phyloP scores from a whole-genome alignment of 495 filamentous ascomycete species.

The Hypoxylon rickii region DNA sequence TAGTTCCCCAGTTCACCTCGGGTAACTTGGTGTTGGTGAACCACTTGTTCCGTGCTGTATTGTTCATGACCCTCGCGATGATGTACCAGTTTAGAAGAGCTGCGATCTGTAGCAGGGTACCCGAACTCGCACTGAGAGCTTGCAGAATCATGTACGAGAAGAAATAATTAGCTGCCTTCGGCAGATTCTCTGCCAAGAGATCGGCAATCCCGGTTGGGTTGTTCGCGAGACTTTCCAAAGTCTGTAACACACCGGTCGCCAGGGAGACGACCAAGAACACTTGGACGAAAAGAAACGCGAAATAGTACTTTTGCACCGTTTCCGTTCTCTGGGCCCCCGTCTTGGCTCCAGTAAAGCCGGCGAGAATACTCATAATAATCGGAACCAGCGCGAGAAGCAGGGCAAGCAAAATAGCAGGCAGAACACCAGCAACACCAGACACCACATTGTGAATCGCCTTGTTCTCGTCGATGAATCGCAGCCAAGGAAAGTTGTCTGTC shows the following conservation, averaged over 20 bases:
- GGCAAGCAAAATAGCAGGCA: slow-evolving; percentile 78
- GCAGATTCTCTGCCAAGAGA: slow-evolving; percentile 80
- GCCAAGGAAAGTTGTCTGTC: slow-evolving; percentile 64
- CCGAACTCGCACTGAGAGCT: slow-evolving; percentile 85
- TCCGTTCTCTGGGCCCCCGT: slow-evolving; percentile 82
- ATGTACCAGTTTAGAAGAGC: slow-evolving; percentile 81
- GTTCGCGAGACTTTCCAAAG: slow-evolving; percentile 64
- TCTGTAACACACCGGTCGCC: slow-evolving; percentile 74
- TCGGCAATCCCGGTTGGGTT: slow-evolving; percentile 62
- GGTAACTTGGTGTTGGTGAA: slow-evolving; percentile 77
- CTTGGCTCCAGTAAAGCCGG: slow-evolving; percentile 74
- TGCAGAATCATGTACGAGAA: slow-evolving; percentile 98
- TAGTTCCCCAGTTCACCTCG: slow-evolving; percentile 85
- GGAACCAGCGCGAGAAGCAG: slow-evolving; percentile 83
- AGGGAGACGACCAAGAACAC: slow-evolving; percentile 93
- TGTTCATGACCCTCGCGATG: slow-evolving; percentile 76
- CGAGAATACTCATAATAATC: slow-evolving; percentile 70
- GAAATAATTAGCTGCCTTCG: slow-evolving; percentile 93
- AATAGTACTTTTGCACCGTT: slow-evolving; percentile 89
- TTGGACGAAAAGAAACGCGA: slow-evolving; percentile 92
- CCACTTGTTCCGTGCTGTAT: slow-evolving; percentile 89
- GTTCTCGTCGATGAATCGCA: slow-evolving; percentile 68
- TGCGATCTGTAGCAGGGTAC: slow-evolving; percentile 83
- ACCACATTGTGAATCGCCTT: slow-evolving; percentile 62
- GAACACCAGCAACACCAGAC: slow-evolving; percentile 80